Evolutionary conservation across 352 stramenopile genomes (phyloP), one percentile per base, ranked within the genome.

Genomic region (Globisporangium sylvaticum): DNA sequence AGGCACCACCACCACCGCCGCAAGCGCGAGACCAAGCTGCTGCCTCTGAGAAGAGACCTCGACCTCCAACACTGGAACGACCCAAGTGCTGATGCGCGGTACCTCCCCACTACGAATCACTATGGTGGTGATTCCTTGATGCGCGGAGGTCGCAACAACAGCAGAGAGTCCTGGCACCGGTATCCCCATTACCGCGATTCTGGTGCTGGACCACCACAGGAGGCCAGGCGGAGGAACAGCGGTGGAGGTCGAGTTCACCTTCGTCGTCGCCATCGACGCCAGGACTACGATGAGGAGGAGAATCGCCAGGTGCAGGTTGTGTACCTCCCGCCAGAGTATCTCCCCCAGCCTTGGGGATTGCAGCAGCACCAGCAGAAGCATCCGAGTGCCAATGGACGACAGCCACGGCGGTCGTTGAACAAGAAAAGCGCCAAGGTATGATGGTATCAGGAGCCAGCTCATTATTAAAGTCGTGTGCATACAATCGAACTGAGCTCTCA

Each of bases 401-500:
- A 14, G 57, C 58, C 24, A 10, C 29, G 14, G 8, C 50, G 29
- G 50, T 18, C 10, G 9, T 32, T 32, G 24, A 34, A 12, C 24
- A 57, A 27, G 50, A 57, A 18, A 14, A 12, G 29, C 24, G 2
- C 48, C 39, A 37, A 67, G 54, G 54, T 57, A 68, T 18, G 64
- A 15, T 10, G 15, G 15, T 42, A 12, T 42, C 34, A 42, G 15
- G 34, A 42, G 34, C 9, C 34, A 42, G 3, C 12, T 42, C 34
- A n/a, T n/a, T n/a, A n/a, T n/a, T n/a, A n/a, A n/a, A n/a, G n/a
- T n/a, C n/a, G n/a, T n/a, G n/a, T n/a, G n/a, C n/a, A n/a, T n/a
- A n/a, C n/a, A n/a, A n/a, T n/a, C n/a, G n/a, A n/a, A n/a, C n/a
- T n/a, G n/a, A n/a, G n/a, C n/a, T n/a, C n/a, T n/a, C n/a, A n/a